phyloP scores from a whole-genome alignment of 2,329 filamentous ascomycete genomes.

The Gliomastix tumulicola region DNA sequence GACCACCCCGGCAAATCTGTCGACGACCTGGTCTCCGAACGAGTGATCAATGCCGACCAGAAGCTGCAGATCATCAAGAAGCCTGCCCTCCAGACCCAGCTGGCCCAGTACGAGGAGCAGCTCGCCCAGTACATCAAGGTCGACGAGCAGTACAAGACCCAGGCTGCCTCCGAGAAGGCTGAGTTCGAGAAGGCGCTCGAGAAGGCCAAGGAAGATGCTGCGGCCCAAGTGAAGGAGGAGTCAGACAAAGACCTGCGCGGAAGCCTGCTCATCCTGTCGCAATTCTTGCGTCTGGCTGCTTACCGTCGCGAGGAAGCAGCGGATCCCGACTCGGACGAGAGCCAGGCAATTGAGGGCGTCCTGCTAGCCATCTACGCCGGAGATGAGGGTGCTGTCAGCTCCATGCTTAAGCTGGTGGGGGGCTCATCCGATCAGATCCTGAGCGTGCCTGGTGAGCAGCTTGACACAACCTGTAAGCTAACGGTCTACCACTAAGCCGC shows the following conservation, averaged over 20 bases:
- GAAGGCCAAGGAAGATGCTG: conserved; percentile 46
- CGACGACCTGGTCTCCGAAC: conserved; percentile 63
- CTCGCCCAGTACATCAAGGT: conserved; percentile 68
- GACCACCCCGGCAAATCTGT: conserved; percentile 65
- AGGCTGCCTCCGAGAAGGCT: conserved; percentile 50
- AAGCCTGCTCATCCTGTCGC: conserved; percentile 64
- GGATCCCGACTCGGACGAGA: conserved; percentile 61
- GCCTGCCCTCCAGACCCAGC: conserved; percentile 60
- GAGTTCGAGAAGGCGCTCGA: conserved; percentile 52
- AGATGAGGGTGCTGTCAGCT: conserved; percentile 64
- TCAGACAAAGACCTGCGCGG: conserved; percentile 49
- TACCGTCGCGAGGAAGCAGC: conserved; percentile 65
- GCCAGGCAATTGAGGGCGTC: conserved; percentile 73
- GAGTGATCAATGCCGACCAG: conserved; percentile 76
- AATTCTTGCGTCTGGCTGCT: conserved; percentile 75
- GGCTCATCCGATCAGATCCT: conserved; percentile 60
- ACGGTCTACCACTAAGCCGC: too few relatives aligned
- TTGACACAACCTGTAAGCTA: conserved; percentile 69
- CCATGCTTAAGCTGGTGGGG: conserved; percentile 71
- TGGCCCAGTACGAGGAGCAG: conserved; percentile 67
- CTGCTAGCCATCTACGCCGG: conserved; percentile 74
- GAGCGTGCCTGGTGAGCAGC: conserved; percentile 56
- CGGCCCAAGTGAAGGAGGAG: conserved; percentile 43
- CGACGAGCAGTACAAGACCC: conserved; percentile 62
- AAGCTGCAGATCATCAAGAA: conserved; percentile 73